These are phyloP conservation scores for Mycena sanguinolenta DNA, from an alignment of 768 basidiomycete genomes.

Conservation along the genomic window DNA sequence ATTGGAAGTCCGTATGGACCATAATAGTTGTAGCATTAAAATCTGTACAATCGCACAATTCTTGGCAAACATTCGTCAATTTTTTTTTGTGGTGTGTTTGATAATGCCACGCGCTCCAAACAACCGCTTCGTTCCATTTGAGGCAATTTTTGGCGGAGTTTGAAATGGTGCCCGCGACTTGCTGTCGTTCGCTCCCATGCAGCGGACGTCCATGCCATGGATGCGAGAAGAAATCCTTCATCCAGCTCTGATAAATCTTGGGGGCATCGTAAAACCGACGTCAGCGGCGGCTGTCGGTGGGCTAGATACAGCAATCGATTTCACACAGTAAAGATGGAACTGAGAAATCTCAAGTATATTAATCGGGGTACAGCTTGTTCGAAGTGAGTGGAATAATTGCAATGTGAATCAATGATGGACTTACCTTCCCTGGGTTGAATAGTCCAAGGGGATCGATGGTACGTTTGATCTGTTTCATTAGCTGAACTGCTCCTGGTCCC, in stretches of 20 bases:
- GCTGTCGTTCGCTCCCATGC: too few species aligned
- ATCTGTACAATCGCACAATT: constrained; percentile 5
- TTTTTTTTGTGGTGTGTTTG: too few species aligned
- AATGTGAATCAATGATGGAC: background rate
- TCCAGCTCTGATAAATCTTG: too few species aligned
- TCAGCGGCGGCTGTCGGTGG: too few species aligned
- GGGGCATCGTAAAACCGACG: too few species aligned
- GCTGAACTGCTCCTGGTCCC: constrained; percentile 82
- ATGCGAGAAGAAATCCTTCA: too few species aligned
- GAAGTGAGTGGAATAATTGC: background rate
- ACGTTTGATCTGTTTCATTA: constrained; percentile 88
- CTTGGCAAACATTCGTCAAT: too few species aligned
- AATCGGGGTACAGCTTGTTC: constrained; percentile 20
- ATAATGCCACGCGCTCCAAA: background rate
- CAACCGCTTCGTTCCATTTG: constrained; percentile 17
- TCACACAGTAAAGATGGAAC: background rate
- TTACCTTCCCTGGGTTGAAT: constrained; percentile 88
- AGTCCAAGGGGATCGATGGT: constrained; percentile 80
- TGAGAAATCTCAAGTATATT: background rate
- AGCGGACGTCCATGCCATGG: too few species aligned
- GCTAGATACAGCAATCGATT: too few species aligned
- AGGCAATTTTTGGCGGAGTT: background rate
- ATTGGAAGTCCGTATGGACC: too few species aligned
- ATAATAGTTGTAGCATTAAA: background rate
- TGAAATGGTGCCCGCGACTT: background rate